Evolutionary conservation across 2,329 filamentous ascomycete genomes (phyloP), one percentile per base, ranked within the genome.

Genomic region (Taxawa tesnikishii): DNA sequence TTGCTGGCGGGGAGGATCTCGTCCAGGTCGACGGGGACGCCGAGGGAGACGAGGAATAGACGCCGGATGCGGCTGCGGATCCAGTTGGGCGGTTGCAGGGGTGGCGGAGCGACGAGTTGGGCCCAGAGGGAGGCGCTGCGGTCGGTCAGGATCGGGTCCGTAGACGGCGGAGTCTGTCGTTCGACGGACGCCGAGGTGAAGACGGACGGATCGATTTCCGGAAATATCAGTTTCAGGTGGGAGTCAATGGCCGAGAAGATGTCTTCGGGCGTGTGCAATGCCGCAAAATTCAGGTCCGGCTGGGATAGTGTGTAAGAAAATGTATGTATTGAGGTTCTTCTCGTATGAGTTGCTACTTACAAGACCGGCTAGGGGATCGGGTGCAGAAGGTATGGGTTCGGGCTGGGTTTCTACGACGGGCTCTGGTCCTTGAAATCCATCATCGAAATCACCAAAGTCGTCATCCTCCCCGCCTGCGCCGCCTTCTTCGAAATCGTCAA

Each of bases 1-100:
- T 96, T 96, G 9, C 83, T 93, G 0, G 88, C 87, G 0, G 90
- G 90, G 6, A 98, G 72, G 34, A 98, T 96, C 61, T 98, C 90
- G 56, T 98, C 90, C 0, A 98, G 69, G 48, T 98, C 90, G 27
- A 98, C 84, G 2, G 90, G 90, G 0, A 98, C 90, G 12, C 90
- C 90, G 0, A 98, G 73, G 2, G 87, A 94, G 33, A 98, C 87
- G 26, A 98, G 75, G 54, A 98, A 98, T 15, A 98, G 73, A 16
- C 90, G 82, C 32, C 90, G 78, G 46, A 94, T 98, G 31, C 87
- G 83, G 32, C 85, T 94, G 42, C 90, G 83, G 37, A 94, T 92
- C 90, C 90, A 98, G 56, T 98, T 90, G 1, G 90, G 88, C 5
- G 90, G 90, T 48, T 94, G 85, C 23, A 98, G 73, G 3, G 90